Evolutionary conservation across 1,139 yeast genomes (phyloP), one percentile per base, ranked within the genome.

Genomic region (Geotrichum restrictum): DNA sequence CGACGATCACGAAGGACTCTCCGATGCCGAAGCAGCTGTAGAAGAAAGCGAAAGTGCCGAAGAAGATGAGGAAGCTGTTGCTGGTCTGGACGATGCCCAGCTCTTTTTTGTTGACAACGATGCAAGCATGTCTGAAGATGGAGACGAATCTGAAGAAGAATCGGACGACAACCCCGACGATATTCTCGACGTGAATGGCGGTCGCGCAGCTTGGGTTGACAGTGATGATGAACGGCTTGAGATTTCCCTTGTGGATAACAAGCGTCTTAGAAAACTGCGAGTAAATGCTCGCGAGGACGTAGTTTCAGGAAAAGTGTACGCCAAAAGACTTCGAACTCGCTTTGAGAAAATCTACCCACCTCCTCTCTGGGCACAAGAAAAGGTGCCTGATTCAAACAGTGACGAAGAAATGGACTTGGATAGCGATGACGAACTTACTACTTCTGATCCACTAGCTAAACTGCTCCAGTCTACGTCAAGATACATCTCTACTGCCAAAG

Each of bases 271-370:
- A 62, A 93, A 93, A 70, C 75, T 94, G 61, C 79, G 97, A 61
- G 76, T 76, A 51, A 67, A 77, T 0, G 84, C 81, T 57, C 69
- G 71, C 2, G 97, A 93, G 59, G 72, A 78, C 36, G 62, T 65
- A 1, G 73, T 93, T 22, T 60, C 70, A 44, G 97, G 97, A 10
- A 75, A 69, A 51, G 80, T 83, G 52, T 94, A 91, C 65, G 75
- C 83, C 43, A 71, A 72, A 22, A 77, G 98, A 63, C 74, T 94
- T 56, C 77, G 98, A 65, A 72, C 85, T 1, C 96, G 93, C 63
- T 91, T 86, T 68, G 91, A 85, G 65, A 85, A 84, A 66, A 84
- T 88, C 57, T 88, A 89, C 64, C 96, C 97, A 29, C 78, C 82
- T 58, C 98, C 98, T 1, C 71, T 76, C 54, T 94, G 99, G 99